Conservation (phyloP, 1,139 yeast genomes). For the Maudiozyma humilis region DNA sequence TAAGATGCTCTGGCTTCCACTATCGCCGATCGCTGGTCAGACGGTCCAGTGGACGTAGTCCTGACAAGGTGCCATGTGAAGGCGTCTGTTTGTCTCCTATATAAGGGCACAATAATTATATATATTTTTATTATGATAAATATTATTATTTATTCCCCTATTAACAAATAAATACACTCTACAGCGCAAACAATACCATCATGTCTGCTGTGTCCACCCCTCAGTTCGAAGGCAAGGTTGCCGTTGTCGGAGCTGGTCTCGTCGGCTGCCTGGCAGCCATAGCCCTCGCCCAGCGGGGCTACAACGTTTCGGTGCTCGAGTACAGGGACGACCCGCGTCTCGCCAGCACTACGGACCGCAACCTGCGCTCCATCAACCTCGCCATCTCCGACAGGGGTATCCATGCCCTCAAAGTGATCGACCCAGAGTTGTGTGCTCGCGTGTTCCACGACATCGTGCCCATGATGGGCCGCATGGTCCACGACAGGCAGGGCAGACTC, state of each 20-base stretch:
- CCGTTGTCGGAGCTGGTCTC: slow-evolving; percentile 74
- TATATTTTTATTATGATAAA: too few species aligned
- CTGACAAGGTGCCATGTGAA: too few species aligned
- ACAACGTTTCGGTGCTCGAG: slow-evolving; percentile 63
- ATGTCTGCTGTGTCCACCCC: too few species aligned
- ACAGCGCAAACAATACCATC: too few species aligned
- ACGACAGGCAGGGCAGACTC: slow-evolving; percentile 54
- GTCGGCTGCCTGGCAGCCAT: slow-evolving; percentile 86
- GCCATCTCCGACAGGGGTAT: slow-evolving; percentile 85
- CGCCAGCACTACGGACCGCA: slow-evolving; percentile 29
- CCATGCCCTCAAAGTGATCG: slow-evolving; percentile 55
- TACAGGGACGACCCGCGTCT: slow-evolving; percentile 39
- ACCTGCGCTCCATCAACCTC: slow-evolving; percentile 67
- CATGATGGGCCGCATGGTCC: slow-evolving; percentile 87
- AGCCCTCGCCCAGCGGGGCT: slow-evolving; percentile 69
- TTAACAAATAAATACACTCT: too few species aligned
- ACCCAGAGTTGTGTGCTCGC: slow-evolving; percentile 46
- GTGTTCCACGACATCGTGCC: slow-evolving; percentile 63
- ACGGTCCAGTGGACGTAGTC: too few species aligned
- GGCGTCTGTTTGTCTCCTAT: too few species aligned
- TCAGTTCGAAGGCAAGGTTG: slow-evolving; percentile 31
- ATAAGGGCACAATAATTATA: too few species aligned
- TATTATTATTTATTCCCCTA: too few species aligned
- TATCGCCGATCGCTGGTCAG: too few species aligned
- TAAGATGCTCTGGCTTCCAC: too few species aligned